Evolutionary conservation across 2,329 filamentous ascomycete species (phyloP).

Genomic region (Nakataea oryzae): DNA sequence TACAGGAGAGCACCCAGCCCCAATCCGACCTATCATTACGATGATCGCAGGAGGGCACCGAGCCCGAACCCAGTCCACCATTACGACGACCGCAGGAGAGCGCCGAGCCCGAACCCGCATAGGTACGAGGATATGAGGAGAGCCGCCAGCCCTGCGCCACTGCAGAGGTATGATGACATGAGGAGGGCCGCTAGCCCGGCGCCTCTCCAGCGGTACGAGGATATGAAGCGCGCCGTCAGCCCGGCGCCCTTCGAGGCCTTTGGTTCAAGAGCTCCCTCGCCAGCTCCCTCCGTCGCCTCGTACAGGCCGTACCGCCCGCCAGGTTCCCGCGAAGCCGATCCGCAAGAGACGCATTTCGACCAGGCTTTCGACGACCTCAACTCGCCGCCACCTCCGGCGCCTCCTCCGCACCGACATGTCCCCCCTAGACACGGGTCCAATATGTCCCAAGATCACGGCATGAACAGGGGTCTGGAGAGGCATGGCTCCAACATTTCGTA

Average conservation of each 20-base stretch:
- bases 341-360: slow-evolving; percentile 6
- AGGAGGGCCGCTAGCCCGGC: slow-evolving; percentile 5
- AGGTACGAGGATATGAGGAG: background rate
- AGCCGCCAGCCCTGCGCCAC: slow-evolving; percentile 1
- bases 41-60: background rate
- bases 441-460: slow-evolving; percentile 18
- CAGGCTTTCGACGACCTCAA: slow-evolving; percentile 27
- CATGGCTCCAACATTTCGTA: slow-evolving; percentile 29
- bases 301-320: slow-evolving; percentile 7
- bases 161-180: background rate
- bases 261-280: slow-evolving; percentile 18
- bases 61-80: background rate
- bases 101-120: background rate
- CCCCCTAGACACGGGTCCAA: slow-evolving; percentile 17
- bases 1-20: slow-evolving; percentile 27
- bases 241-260: slow-evolving; percentile 10
- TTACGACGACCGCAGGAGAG: background rate
- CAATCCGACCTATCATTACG: background rate
- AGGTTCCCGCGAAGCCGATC: slow-evolving; percentile 7
- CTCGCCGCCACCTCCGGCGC: slow-evolving; percentile 69
- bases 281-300: slow-evolving; percentile 7
- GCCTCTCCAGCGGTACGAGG: slow-evolving; percentile 4
- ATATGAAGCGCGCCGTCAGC: slow-evolving; percentile 3
- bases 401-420: slow-evolving; percentile 69
- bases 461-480: slow-evolving; percentile 11